Conservation (phyloP, 352 stramenopile genomes). For the Phytophthora agathidicida region DNA sequence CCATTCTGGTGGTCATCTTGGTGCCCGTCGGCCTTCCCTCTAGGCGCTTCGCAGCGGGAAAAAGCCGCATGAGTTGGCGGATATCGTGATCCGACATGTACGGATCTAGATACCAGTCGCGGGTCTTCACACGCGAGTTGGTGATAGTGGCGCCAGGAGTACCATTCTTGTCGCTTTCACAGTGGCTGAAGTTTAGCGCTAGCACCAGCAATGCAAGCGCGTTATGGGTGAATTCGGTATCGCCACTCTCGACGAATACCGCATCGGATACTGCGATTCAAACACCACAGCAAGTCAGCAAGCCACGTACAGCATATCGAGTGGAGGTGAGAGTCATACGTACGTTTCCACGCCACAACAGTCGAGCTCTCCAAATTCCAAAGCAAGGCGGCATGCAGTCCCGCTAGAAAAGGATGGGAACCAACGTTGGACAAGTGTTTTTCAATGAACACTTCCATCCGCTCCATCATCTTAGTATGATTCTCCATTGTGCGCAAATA, state of each 20-base stretch:
- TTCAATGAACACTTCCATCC: conserved; percentile 55
- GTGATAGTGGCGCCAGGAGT: neutral
- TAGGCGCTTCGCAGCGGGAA: conserved; percentile 45
- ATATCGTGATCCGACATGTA: conserved; percentile 80
- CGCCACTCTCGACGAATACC: conserved; percentile 74
- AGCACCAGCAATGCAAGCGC: conserved; percentile 58
- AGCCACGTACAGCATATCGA: neutral
- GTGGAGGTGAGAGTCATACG: neutral
- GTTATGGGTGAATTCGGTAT: conserved; percentile 55
- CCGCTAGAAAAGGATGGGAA: conserved; percentile 73
- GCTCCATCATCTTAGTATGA: conserved; percentile 43
- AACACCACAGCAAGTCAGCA: conserved; percentile 5
- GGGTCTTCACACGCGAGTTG: conserved; percentile 32
- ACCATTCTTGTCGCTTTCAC: conserved; percentile 11
- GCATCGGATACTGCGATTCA: conserved; percentile 62
- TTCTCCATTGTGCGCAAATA: conserved; percentile 47
- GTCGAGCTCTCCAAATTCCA: conserved; percentile 71
- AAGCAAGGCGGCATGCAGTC: conserved; percentile 55
- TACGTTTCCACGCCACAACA: conserved; percentile 74
- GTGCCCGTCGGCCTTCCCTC: conserved; percentile 57
- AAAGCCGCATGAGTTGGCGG: conserved; percentile 51
- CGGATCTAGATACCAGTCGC: conserved; percentile 70
- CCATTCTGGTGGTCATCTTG: conserved; percentile 46
- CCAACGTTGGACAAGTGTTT: conserved; percentile 54
- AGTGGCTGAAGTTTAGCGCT: conserved; percentile 69